Conservation (phyloP, 2,329 filamentous ascomycete genomes). For the Colletotrichum filicis region DNA sequence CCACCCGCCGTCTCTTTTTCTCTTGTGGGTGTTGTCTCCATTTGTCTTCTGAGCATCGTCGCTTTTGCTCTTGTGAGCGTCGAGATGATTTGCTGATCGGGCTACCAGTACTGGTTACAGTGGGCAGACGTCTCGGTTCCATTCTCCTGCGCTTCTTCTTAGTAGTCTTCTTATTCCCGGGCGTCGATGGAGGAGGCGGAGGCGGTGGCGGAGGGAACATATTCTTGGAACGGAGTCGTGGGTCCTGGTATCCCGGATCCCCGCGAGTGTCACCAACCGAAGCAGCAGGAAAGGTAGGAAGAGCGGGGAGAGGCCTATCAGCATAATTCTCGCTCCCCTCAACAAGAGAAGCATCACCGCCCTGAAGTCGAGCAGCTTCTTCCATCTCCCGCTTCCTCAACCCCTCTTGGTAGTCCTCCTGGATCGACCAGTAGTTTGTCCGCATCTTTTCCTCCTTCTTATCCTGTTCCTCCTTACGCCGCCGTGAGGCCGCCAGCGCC, state of each 20-base stretch:
- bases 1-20: too few species aligned
- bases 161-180: too few species aligned
- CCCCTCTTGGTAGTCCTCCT: background rate
- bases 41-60: too few species aligned
- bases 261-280: conserved; percentile 8
- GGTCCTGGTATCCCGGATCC: conserved; percentile 8
- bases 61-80: background rate
- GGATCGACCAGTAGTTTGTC: background rate
- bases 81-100: background rate
- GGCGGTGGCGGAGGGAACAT: background rate
- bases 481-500: background rate
- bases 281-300: background rate
- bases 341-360: background rate
- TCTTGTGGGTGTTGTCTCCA: too few species aligned
- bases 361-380: background rate
- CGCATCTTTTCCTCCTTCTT: background rate
- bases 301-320: background rate
- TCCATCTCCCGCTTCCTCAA: background rate
- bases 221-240: background rate
- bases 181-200: background rate
- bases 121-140: background rate
- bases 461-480: conserved; percentile 4
- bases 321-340: background rate
- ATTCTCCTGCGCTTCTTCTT: too few species aligned
- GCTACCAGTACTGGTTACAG: background rate